Evolutionary conservation across 108 stramenopile species (phyloP), one percentile per base, ranked within the genome.

Genomic region (Nitzschia palea): DNA sequence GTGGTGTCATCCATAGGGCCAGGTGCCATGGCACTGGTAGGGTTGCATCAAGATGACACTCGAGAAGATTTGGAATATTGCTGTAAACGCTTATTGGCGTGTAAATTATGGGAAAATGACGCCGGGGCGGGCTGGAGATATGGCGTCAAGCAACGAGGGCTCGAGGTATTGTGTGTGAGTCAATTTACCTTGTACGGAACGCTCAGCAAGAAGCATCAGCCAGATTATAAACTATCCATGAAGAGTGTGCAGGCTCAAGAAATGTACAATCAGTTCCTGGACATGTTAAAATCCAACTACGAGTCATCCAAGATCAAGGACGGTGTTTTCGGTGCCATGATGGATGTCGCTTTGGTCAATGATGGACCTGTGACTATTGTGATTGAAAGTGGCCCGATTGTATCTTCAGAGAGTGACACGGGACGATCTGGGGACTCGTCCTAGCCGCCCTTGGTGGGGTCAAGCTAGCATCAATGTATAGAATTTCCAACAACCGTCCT

Each of bases 281-380:
- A 70, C 0, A 71, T 88, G 81, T 57, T 95, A 10, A 65, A 63
- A 70, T 66, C 71, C 4, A 73, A 74, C 6, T 91, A 91, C 71
- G 73, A 88, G 42, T 52, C 37, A 12, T 76, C 81, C 22, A 91
- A 85, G 62, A 81, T 95, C 26, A 54, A 75, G 30, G 88, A 91
- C 68, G 93, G 90, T 0, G 76, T 65, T 26, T 95, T 95, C 78
- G 94, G 91, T 15, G 86, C 80, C 17, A 95, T 91, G 94, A 95
- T 95, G 94, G 93, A 88, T 67, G 76, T 70, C 28, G 80, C 40
- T 29, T 76, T 91, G 29, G 84, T 92, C 36, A 95, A 95, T 71
- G 91, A 95, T 82, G 94, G 94, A 9, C 94, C 94, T 18, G 94
- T 95, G 8, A 95, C 94, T 0, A 74, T 95, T 32, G 80, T 95